Conservation (phyloP, 106 monocot genomes). For the Cymbidium sinense region DNA sequence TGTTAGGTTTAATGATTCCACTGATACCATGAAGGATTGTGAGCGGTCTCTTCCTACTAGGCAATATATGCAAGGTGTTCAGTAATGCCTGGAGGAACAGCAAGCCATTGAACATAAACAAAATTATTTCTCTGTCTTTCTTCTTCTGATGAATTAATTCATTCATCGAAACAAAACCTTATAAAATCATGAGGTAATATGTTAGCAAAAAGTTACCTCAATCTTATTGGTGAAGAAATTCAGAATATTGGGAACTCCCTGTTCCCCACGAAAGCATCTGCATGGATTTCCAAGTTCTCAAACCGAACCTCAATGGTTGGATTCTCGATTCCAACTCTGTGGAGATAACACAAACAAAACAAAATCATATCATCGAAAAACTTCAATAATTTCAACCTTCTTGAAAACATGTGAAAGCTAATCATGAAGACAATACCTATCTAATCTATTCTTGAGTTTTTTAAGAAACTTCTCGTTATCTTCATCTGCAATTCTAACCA, state of each 20-base stretch:
- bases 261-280: slow-evolving; percentile 34
- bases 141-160: neutral
- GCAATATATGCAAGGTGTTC: slow-evolving; percentile 30
- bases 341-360: neutral
- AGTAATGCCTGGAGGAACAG: slow-evolving; percentile 7
- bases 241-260: slow-evolving; percentile 11
- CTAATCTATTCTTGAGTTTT: slow-evolving; percentile 38
- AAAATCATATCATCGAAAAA: neutral
- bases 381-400: neutral
- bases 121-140: neutral
- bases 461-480: slow-evolving; percentile 44
- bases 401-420: neutral
- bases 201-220: slow-evolving; percentile 8
- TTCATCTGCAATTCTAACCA: slow-evolving; percentile 32
- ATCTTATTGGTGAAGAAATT: slow-evolving; percentile 22
- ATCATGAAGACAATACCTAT: slow-evolving; percentile 5
- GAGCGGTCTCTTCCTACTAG: slow-evolving; percentile 29
- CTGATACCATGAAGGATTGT: slow-evolving; percentile 36
- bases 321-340: slow-evolving; percentile 25
- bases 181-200: neutral
- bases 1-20: slow-evolving; percentile 38
- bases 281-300: slow-evolving; percentile 33
- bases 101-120: neutral
- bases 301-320: slow-evolving; percentile 45
- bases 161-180: too few species aligned